Evolutionary conservation across 805 yeast species (phyloP), one percentile per base, ranked within the genome.

Genomic region (Maudiozyma bulderi): DNA sequence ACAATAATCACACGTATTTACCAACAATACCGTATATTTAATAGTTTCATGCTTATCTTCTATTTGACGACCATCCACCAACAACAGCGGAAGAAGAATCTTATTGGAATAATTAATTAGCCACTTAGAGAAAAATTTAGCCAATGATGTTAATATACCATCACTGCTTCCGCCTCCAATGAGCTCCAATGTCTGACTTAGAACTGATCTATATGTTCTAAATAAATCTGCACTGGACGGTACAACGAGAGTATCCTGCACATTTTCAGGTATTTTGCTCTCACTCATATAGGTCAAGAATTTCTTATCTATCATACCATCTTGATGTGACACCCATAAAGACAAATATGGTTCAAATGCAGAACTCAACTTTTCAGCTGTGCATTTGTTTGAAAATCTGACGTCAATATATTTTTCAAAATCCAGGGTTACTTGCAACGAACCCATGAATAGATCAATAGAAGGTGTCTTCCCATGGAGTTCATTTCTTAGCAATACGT

Each of bases 1-100:
- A 51, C 95, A 82, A 63, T 90, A 93, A 61, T 91, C 96, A 0
- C 95, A 88, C 0, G 99, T 91, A 56, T 88, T 87, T 35, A 91
- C 68, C 8, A 89, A 76, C 60, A 87, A 69, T 31, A 93, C 82
- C 1, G 86, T 73, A 51, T 84, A 78, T 42, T 74, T 75, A 15
- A 86, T 68, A 0, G 86, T 81, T 54, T 85, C 91, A 10, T 62
- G 67, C 10, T 75, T 68, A 30, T 79, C 75, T 1, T 64, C 64
- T 26, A 71, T 67, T 2, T 70, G 65, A 1, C 61, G 54, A 47
- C 63, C 69, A 8, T 61, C 61, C 3, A 64, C 59, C 1, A 86
- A 80, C 32, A 82, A 51, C 45, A 77, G 62, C 14, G 76, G 75
- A 47, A 66, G 70, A 50, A 81, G 69, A 40, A 80, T 71, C 53